These are phyloP conservation scores for Debaryomyces hansenii DNA, from an alignment of 805 yeast species.

Conservation along the genomic window DNA sequence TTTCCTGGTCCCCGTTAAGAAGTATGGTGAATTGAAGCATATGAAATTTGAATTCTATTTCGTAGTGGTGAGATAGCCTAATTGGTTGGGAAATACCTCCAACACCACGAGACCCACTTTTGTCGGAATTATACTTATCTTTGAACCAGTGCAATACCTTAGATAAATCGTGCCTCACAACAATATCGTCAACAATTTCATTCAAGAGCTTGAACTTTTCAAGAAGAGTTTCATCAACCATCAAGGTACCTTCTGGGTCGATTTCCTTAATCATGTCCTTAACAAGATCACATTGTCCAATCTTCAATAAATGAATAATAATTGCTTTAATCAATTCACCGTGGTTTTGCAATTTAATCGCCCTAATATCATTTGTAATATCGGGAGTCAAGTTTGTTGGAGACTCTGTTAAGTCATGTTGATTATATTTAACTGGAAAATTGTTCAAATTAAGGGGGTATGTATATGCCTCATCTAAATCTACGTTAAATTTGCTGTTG, in stretches of 20 bases:
- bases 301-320: slow-evolving; percentile 37
- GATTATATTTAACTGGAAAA: slow-evolving; percentile 18
- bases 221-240: slow-evolving; percentile 23
- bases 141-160: slow-evolving; percentile 35
- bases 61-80: slow-evolving; percentile 7
- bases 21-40: slow-evolving; percentile 36
- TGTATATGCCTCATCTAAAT: slow-evolving; percentile 42
- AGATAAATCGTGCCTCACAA: slow-evolving; percentile 29
- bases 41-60: slow-evolving; percentile 42
- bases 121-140: slow-evolving; percentile 17
- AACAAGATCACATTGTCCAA: slow-evolving; percentile 39
- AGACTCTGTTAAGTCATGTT: neutral
- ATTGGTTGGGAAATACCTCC: neutral
- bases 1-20: slow-evolving; percentile 17
- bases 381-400: neutral
- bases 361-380: slow-evolving; percentile 4
- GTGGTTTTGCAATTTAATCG: slow-evolving; percentile 23
- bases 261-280: slow-evolving; percentile 26
- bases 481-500: slow-evolving; percentile 26
- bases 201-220: slow-evolving; percentile 27
- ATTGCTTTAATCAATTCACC: slow-evolving; percentile 36
- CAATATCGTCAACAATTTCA: slow-evolving; percentile 34
- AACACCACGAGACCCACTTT: slow-evolving; percentile 2
- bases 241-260: slow-evolving; percentile 12
- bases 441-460: slow-evolving; percentile 35